Percentiles rank a stretch among this genome's conserved stretches.
Conservation (phyloP, 345 rosid genomes). For the Xanthoceras sorbifolium region DNA sequence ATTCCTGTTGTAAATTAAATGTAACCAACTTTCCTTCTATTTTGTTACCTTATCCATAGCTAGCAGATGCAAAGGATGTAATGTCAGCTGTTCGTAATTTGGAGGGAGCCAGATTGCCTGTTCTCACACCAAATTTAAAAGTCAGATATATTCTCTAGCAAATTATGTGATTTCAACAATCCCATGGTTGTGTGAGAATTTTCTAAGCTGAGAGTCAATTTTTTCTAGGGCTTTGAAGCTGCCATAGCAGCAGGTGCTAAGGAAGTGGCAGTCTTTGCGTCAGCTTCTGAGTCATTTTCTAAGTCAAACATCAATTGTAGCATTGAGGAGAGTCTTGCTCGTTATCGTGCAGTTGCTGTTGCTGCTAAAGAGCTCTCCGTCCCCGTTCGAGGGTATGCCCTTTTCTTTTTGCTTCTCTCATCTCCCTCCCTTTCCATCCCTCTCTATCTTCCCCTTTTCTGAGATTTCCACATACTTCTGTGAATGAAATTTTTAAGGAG, state of each 20-base stretch:
- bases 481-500: background rate
- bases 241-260: conserved; percentile 79
- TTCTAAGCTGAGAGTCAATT: conserved; percentile 18
- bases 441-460: background rate
- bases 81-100: conserved; percentile 50
- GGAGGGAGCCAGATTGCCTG: conserved; percentile 63
- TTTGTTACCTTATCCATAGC: conserved; percentile 29
- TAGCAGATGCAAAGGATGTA: conserved; percentile 77
- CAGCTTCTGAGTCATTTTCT: conserved; percentile 81
- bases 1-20: background rate
- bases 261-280: conserved; percentile 79
- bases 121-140: conserved; percentile 68
- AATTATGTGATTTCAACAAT: background rate
- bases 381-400: conserved; percentile 70
- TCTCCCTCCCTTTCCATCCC: background rate
- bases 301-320: conserved; percentile 78
- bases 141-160: conserved; percentile 30
- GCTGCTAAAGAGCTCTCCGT: conserved; percentile 59
- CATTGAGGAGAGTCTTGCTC: conserved; percentile 72
- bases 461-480: background rate
- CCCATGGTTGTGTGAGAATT: background rate
- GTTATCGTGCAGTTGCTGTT: conserved; percentile 54
- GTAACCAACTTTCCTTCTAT: conserved; percentile 16
- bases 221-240: conserved; percentile 67
- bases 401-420: background rate